Percentiles rank a stretch among this genome's conserved stretches.
These are phyloP conservation scores for Penicillium fuscoglaucum DNA, from an alignment of 2,329 filamentous ascomycete species.

Conservation along the genomic window DNA sequence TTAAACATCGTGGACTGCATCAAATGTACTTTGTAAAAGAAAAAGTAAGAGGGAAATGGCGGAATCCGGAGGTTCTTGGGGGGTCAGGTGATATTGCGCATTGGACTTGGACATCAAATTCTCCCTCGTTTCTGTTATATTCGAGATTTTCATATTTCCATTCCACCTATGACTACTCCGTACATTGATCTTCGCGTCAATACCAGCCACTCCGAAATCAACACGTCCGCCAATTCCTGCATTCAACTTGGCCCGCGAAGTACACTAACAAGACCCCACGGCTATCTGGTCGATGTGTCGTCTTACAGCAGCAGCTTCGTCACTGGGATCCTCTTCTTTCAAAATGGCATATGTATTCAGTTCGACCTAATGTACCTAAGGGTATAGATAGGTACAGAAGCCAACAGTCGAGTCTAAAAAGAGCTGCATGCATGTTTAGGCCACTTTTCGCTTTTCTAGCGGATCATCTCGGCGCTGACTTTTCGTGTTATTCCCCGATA, in stretches of 20 bases:
- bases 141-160: not conserved
- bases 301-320: not conserved
- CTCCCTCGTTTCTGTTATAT: not conserved
- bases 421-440: conserved; percentile 18
- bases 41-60: not conserved
- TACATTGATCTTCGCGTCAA: conserved; percentile 9
- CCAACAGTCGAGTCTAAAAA: conserved; percentile 10
- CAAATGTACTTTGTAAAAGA: not conserved
- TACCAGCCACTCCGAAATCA: conserved; percentile 10
- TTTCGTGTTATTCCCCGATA: conserved; percentile 7
- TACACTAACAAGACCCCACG: not conserved
- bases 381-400: conserved; percentile 1
- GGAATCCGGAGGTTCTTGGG: not conserved
- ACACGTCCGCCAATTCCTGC: conserved; percentile 9
- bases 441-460: not conserved
- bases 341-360: not conserved
- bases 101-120: not conserved
- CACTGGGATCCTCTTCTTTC: conserved; percentile 1
- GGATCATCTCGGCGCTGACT: conserved; percentile 1
- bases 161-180: not conserved
- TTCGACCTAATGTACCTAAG: not conserved
- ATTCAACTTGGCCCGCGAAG: not conserved
- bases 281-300: not conserved
- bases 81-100: conserved; percentile 1
- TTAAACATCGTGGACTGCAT: conserved; percentile 9